These are phyloP conservation scores for Nakazawaea wickerhamii DNA, from an alignment of 805 yeast genomes.

Conservation along the genomic window DNA sequence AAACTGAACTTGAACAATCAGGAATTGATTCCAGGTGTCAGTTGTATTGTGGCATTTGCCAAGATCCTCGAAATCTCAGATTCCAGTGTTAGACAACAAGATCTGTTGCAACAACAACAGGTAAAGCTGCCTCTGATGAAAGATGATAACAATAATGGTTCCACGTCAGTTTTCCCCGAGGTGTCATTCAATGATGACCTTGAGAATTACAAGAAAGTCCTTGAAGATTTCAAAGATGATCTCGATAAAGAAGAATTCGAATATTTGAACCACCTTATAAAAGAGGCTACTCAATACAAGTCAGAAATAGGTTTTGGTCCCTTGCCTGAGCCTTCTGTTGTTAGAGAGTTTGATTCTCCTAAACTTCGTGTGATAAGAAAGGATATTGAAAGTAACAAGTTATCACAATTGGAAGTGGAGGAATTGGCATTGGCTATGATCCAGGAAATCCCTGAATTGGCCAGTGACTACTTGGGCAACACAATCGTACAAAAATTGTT, in stretches of 20 bases:
- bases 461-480: slow-evolving; percentile 92
- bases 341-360: slow-evolving; percentile 81
- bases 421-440: slow-evolving; percentile 78
- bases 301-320: slow-evolving; percentile 57
- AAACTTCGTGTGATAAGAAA: slow-evolving; percentile 83
- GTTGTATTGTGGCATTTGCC: slow-evolving; percentile 80
- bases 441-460: slow-evolving; percentile 82
- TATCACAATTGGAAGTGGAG: slow-evolving; percentile 64
- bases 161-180: slow-evolving; percentile 17
- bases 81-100: slow-evolving; percentile 11
- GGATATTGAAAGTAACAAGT: slow-evolving; percentile 48
- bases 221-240: slow-evolving; percentile 63
- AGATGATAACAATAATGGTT: slow-evolving; percentile 19
- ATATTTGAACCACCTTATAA: slow-evolving; percentile 42
- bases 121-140: slow-evolving; percentile 19
- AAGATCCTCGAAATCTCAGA: slow-evolving; percentile 40
- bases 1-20: slow-evolving; percentile 74
- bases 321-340: slow-evolving; percentile 64
- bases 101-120: slow-evolving; percentile 19
- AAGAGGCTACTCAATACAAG: slow-evolving; percentile 36
- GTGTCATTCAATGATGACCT: slow-evolving; percentile 15
- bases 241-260: slow-evolving; percentile 40
- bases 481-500: slow-evolving; percentile 92
- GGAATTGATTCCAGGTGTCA: slow-evolving; percentile 74
- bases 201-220: slow-evolving; percentile 23